Evolutionary conservation across 31 red algal genomes (phyloP).

Genomic region (Endocladia muricata): DNA sequence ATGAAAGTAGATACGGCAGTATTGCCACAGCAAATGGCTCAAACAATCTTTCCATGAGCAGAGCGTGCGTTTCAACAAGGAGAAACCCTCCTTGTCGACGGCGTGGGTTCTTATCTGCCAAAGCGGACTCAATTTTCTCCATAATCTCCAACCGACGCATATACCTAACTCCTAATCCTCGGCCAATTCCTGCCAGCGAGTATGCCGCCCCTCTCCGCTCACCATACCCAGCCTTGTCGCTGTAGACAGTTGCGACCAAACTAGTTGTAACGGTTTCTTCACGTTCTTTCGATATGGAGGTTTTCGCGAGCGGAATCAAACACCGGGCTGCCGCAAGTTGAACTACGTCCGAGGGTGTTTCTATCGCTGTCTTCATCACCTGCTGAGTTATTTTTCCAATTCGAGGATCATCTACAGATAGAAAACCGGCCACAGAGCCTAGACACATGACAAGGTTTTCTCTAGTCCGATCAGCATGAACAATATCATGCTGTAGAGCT

Average conservation of each 20-base stretch:
- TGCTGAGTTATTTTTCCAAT: constrained; percentile 55
- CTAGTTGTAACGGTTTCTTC: constrained; percentile 28
- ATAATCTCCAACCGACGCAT: constrained; percentile 52
- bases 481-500: constrained; percentile 34
- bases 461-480: constrained; percentile 62
- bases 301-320: constrained; percentile 48
- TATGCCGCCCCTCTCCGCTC: constrained; percentile 88
- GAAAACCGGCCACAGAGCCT: constrained; percentile 68
- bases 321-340: constrained; percentile 79
- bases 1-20: constrained; percentile 81
- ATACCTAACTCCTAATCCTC: constrained; percentile 66
- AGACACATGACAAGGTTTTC: constrained; percentile 89
- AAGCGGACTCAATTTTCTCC: constrained; percentile 43
- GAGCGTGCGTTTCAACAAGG: constrained; percentile 73
- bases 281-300: constrained; percentile 2
- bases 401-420: constrained; percentile 61
- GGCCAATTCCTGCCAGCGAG: constrained; percentile 68
- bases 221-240: constrained; percentile 46
- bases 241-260: constrained; percentile 45
- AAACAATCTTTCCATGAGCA: constrained; percentile 64
- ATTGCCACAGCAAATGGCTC: constrained; percentile 86
- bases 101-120: constrained; percentile 48
- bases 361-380: constrained; percentile 74
- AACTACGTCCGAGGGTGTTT: constrained; percentile 86
- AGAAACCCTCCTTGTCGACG: constrained; percentile 77